Evolutionary conservation across 2,329 filamentous ascomycete species (phyloP), one percentile per base, ranked within the genome.

Genomic region (Fusarium staphyleae): DNA sequence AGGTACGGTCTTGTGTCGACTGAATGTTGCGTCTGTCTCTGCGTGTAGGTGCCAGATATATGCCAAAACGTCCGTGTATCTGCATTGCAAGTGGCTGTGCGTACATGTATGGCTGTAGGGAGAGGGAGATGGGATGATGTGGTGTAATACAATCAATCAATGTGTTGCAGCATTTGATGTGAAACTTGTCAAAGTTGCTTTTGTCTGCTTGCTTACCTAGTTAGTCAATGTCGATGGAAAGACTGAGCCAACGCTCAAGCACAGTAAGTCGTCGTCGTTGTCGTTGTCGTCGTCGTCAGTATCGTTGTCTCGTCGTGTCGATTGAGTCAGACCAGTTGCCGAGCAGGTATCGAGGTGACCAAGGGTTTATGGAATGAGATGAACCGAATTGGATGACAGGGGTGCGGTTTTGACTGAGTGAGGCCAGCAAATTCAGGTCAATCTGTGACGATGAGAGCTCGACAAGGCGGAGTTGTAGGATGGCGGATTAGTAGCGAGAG

Each of bases 31-130:
- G 51, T 42, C 29, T 33, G 33, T n/a, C 49, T 52, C 36, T 57
- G 51, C 51, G 37, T 62, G 16, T 22, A 29, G 35, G 14, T 37
- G 45, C 40, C 29, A 32, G 35, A 48, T 37, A 40, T 45, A 49
- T 45, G 55, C 47, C 13, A 30, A 16, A 58, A 55, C 45, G 35
- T 41, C 26, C 18, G 34, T 41, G 49, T 24, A 39, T 37, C 49
- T 55, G 37, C 58, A 48, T 51, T 45, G 42, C 37, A 48, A 36
- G 46, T 39, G 45, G 40, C 54, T 32, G 19, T 48, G 41, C 40
- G 54, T 48, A 52, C 58, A 56, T 62, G 58, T 54, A 45, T 55
- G 36, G 30, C 19, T 59, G 54, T 56, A 50, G 59, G 40, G 51
- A 37, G 35, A 44, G n/a, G 32, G 24, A 36, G 35, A 53, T 56